Conservation (phyloP, 169 alveolate species). For the Plasmodium cynomolgi region DNA sequence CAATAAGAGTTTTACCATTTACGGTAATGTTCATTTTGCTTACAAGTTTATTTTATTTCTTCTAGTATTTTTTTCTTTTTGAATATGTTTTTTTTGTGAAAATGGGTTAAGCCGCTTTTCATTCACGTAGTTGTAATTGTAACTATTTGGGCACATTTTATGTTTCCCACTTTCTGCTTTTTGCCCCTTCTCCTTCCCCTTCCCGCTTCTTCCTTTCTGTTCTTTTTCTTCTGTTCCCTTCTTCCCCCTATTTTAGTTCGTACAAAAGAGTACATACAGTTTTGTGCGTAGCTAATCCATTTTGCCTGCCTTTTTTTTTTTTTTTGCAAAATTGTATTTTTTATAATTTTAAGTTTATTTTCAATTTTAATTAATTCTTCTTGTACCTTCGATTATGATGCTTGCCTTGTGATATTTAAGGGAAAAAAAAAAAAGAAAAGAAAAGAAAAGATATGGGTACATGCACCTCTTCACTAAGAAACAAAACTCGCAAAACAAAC, state of each 20-base stretch:
- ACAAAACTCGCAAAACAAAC: constrained; percentile 31
- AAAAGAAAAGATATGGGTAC: constrained; percentile 70
- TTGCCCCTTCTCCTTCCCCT: not conserved
- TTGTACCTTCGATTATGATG: constrained; percentile 19
- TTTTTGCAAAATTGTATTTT: not conserved
- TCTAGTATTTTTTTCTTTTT: not conserved
- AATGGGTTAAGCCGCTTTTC: not conserved
- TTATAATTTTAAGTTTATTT: constrained; percentile 9
- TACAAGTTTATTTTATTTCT: not conserved
- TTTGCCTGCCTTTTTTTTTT: not conserved
- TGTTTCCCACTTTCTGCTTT: not conserved
- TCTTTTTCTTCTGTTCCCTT: not conserved
- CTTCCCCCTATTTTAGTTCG: not conserved
- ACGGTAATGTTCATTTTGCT: not conserved
- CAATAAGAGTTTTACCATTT: not conserved
- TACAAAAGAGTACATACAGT: not conserved
- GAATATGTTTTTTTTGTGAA: constrained; percentile 4
- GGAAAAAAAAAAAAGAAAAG: not conserved
- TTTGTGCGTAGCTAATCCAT: not conserved
- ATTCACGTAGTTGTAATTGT: not conserved
- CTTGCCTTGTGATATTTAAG: constrained; percentile 6
- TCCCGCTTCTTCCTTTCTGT: not conserved
- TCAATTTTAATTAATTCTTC: not conserved
- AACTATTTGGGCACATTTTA: not conserved
- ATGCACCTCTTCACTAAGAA: constrained; percentile 55